phyloP scores from a whole-genome alignment of 2,329 filamentous ascomycete species.

The Ophiobolus disseminans region DNA sequence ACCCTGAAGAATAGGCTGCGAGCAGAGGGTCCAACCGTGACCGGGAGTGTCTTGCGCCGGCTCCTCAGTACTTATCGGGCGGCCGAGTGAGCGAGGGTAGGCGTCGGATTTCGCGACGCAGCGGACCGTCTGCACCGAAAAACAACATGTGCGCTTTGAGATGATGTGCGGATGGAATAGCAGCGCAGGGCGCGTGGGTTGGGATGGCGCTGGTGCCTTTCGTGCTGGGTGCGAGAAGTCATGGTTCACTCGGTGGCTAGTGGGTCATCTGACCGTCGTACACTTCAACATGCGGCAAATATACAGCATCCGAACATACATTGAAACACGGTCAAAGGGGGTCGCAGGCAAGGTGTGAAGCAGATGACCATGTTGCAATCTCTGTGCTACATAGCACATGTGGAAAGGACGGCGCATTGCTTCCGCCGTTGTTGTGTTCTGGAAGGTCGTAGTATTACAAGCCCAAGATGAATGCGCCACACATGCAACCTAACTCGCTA shows the following conservation, averaged over 20 bases:
- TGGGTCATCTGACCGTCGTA: constrained; percentile 34
- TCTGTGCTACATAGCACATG: not conserved
- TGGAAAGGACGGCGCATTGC: not conserved
- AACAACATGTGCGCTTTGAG: constrained; percentile 19
- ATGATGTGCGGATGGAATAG: constrained; percentile 2
- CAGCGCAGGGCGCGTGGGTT: constrained; percentile 9
- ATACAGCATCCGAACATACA: constrained; percentile 1
- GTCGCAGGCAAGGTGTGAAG: not conserved
- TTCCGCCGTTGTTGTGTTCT: not conserved
- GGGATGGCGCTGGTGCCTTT: constrained; percentile 26
- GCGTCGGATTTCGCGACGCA: constrained; percentile 25
- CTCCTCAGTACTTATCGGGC: constrained; percentile 26
- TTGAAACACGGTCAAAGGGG: not conserved
- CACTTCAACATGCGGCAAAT: constrained; percentile 12
- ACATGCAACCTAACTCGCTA: constrained; percentile 12
- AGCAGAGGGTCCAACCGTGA: constrained; percentile 2
- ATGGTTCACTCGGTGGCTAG: constrained; percentile 25
- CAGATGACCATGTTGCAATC: not conserved
- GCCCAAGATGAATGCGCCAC: constrained; percentile 9
- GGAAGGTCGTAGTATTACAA: constrained; percentile 1
- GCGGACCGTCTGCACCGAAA: constrained; percentile 11
- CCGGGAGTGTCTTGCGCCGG: constrained; percentile 15
- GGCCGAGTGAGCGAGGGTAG: constrained; percentile 31
- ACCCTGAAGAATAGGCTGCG: too few relatives aligned
- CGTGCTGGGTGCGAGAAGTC: constrained; percentile 25